Percentiles rank a stretch among this genome's conserved stretches.
Evolutionary conservation across 2,329 filamentous ascomycete genomes (phyloP).

Genomic region (Cladophialophora chaetospira): DNA sequence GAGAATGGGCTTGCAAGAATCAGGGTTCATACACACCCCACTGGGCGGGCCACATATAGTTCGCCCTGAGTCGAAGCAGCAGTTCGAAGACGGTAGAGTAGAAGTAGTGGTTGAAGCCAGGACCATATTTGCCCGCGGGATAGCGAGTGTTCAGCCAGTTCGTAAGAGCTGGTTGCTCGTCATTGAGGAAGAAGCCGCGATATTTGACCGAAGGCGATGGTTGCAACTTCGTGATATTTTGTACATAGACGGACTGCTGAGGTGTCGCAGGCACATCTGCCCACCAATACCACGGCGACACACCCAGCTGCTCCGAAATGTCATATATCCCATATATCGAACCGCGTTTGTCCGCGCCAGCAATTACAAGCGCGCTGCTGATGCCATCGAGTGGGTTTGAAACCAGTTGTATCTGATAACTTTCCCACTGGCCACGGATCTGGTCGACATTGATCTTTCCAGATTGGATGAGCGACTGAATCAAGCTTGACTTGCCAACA

Average conservation of each 20-base stretch:
- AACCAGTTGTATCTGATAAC: conserved; percentile 64
- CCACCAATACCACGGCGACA: conserved; percentile 64
- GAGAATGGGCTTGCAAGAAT: not conserved
- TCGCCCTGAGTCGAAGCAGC: conserved; percentile 67
- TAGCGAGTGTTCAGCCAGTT: conserved; percentile 65
- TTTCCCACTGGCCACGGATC: conserved; percentile 68
- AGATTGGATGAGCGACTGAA: conserved; percentile 59
- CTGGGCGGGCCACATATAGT: conserved; percentile 73
- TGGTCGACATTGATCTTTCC: conserved; percentile 60
- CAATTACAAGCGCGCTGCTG: conserved; percentile 64
- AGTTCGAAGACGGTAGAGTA: conserved; percentile 72
- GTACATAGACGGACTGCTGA: conserved; percentile 57
- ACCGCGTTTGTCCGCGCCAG: conserved; percentile 66
- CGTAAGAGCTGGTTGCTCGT: conserved; percentile 68
- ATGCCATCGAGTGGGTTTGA: conserved; percentile 59
- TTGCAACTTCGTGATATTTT: conserved; percentile 58
- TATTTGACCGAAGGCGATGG: conserved; percentile 66
- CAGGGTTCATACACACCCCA: conserved; percentile 54
- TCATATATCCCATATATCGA: conserved; percentile 73
- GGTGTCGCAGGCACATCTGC: conserved; percentile 61
- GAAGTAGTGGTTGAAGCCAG: conserved; percentile 59
- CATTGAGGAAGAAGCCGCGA: conserved; percentile 70
- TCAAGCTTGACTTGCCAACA: conserved; percentile 63
- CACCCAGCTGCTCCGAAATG: conserved; percentile 71
- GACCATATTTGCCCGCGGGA: conserved; percentile 47